Percentiles rank a stretch among this genome's conserved stretches.
Conservation (phyloP, 2,329 filamentous ascomycete genomes). For the Calonectria crousiana region DNA sequence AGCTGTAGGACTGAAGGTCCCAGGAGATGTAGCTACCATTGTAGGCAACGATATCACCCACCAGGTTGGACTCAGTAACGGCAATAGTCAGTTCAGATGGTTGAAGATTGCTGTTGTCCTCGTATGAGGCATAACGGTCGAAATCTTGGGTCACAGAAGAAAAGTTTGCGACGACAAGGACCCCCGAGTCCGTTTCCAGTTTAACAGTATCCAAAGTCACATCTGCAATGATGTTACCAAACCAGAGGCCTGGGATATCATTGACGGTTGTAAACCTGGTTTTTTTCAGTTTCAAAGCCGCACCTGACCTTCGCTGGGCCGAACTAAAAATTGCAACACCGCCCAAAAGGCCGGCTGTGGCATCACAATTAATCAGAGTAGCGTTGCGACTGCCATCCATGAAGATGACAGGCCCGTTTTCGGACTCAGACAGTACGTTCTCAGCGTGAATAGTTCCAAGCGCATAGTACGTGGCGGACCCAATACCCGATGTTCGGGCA, state of each 20-base stretch:
- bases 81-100: neutral
- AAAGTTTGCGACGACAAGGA: neutral
- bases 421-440: slow-evolving; percentile 1
- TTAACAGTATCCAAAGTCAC: neutral
- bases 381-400: slow-evolving; percentile 1
- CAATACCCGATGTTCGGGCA: neutral
- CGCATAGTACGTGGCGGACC: slow-evolving; percentile 1
- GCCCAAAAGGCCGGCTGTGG: slow-evolving; percentile 1
- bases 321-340: slow-evolving; percentile 1
- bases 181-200: neutral
- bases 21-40: slow-evolving; percentile 9
- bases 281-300: neutral
- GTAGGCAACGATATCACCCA: neutral
- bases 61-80: neutral
- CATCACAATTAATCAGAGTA: neutral
- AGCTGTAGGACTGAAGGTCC: neutral
- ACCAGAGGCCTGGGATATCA: neutral
- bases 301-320: neutral
- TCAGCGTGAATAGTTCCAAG: slow-evolving; percentile 1
- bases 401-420: neutral
- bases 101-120: neutral
- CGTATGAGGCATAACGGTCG: neutral
- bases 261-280: neutral
- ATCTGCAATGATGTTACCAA: slow-evolving; percentile 5
- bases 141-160: slow-evolving; percentile 6